A percentile compares a stretch with the other conserved stretches of the same genome.
Conservation (phyloP, 805 yeast genomes). For the Tetrapisispora nanseiensis region DNA sequence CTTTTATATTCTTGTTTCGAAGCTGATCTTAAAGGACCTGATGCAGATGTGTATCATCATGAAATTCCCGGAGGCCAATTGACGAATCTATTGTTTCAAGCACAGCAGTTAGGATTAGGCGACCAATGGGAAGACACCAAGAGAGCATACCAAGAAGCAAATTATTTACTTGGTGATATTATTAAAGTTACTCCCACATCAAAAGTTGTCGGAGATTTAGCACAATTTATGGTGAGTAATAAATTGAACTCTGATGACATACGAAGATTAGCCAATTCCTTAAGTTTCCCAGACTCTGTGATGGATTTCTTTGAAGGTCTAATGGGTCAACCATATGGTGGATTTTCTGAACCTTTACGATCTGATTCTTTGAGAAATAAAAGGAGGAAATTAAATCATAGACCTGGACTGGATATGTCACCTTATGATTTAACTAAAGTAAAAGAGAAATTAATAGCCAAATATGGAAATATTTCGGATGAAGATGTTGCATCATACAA, state of each 20-base stretch:
- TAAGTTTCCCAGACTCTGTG: conserved; percentile 97
- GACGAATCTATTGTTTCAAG: conserved; percentile 94
- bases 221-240: conserved; percentile 96
- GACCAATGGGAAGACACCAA: conserved; percentile 92
- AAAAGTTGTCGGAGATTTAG: conserved; percentile 96
- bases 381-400: conserved; percentile 73
- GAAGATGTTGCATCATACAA: conserved; percentile 86
- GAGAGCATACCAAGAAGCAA: conserved; percentile 84
- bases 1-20: conserved; percentile 90
- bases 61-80: conserved; percentile 99
- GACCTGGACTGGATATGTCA: conserved; percentile 83
- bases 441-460: conserved; percentile 57
- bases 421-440: conserved; percentile 70
- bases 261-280: conserved; percentile 68
- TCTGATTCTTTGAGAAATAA: conserved; percentile 79
- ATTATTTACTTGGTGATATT: conserved; percentile 81
- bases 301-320: conserved; percentile 96
- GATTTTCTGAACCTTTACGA: conserved; percentile 97
- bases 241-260: conserved; percentile 78
- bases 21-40: conserved; percentile 97
- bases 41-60: conserved; percentile 94
- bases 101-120: conserved; percentile 95
- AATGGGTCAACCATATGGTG: conserved; percentile 98
- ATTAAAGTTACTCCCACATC: conserved; percentile 98
- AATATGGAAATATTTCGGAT: conserved; percentile 73